Base-by-base conservation (phyloP, 441 rosid species). In the Brassica hybrid region DNA sequence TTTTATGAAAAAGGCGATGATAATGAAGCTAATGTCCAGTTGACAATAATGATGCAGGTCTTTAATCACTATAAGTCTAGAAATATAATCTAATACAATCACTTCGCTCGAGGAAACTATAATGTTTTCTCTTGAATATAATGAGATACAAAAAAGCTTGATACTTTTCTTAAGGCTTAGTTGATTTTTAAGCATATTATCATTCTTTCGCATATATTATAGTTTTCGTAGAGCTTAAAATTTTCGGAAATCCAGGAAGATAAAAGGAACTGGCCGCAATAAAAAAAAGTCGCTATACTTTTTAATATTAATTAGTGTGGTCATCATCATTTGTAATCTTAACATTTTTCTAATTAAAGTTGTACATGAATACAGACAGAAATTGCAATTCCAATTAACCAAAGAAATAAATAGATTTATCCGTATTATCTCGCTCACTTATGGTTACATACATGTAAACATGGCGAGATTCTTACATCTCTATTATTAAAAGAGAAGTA, bases 171-270 rank as follows among this genome's bases (percentile, higher is more conserved):
- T 66, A 61, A 67, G 30, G 70, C 36, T 73, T 50, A 25, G 56
- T 23, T 58, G 13, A 34, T 45, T 32, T 77, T n/a, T n/a, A 65
- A 45, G 32, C 23, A 65, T 45, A 18, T 57, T 43, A 65, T 8
- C 11, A 52, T 7, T 69, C 32, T 30, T 7, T 65, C 21, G 48
- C 25, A 43, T 43, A 43, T 43, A 23, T 67, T 52, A 38, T 19
- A 61, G 52, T 78, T 13, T 61, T 54, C 74, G 69, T 14, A 61
- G 61, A 78, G 81, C 64, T 61, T 32, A 72, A 21, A 72, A 41
- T 57, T 57, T 66, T 78, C 81, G 81, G 65, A 78, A 73, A 73
- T 73, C 69, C 81, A 16, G 77, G 77, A 67, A 73, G 77, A 67
- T 67, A 27, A 48, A 58, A 71, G 61, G 54, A 30, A 71, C 6